Base-by-base conservation (phyloP, 148 eudicot genomes). In the Diospyros lotus region DNA sequence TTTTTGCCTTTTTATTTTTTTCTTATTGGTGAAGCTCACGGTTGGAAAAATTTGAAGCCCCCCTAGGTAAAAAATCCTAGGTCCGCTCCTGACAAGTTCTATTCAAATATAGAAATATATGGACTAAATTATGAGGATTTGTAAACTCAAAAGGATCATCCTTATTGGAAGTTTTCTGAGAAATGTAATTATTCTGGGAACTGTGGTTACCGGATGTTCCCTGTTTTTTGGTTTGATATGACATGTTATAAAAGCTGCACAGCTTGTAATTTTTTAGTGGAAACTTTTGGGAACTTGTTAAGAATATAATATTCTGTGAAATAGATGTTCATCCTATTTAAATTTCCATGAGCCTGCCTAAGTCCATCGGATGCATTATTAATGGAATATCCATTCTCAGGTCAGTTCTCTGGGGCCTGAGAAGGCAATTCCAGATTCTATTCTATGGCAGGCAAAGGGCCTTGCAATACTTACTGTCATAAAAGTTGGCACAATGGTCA, bases 401-500 rank as follows among this genome's bases (percentile, higher is more conserved):
- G 88, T 87, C 58, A 84, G 84, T 73, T 84, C 81, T 65, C 45
- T 80, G 82, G 78, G 75, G 65, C 83, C 79, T 38, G 91, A 89
- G 66, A 89, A 75, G 80, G 76, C 79, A 50, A 89, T 89, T 73
- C 93, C 93, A 42, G 80, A 80, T 61, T 80, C 77, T 70, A 82
- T 90, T 74, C 77, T 90, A 72, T 74, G 78, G 73, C 79, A 88
- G 69, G 91, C 94, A 6, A 88, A 86, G 76, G 91, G 94, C 53
- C 91, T 90, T 76, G 94, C 90, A 28, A 88, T 88, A 73, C 80
- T 90, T 74, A 82, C 91, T 50, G 73, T 81, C 45, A 84, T 80
- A 43, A 90, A 88, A 80, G 89, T 86, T 83, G 94, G 94, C 60
- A 74, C 83, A 76, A 79, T 85, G 87, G 83, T 90, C 12, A 88